Evolutionary conservation across 2,329 filamentous ascomycete genomes (phyloP).

Genomic region (Plenodomus lindquistii): DNA sequence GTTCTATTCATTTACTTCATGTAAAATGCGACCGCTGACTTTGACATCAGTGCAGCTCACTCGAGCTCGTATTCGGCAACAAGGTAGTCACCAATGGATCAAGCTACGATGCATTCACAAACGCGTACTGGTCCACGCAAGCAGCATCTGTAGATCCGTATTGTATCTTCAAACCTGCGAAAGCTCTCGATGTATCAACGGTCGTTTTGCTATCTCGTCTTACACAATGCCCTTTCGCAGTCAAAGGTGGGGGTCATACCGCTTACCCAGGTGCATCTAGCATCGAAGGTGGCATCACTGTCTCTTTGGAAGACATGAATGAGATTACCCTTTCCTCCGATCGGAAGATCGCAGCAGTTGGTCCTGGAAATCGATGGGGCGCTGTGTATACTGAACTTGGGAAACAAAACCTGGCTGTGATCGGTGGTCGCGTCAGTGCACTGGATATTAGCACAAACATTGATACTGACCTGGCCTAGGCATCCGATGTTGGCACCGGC

Average conservation of each 20-base stretch:
- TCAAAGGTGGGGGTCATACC: slow-evolving; percentile 50
- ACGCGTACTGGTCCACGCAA: slow-evolving; percentile 20
- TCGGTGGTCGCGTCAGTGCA: slow-evolving; percentile 31
- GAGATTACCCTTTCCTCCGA: slow-evolving; percentile 20
- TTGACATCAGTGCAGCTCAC: slow-evolving; percentile 2
- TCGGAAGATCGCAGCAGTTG: slow-evolving; percentile 24
- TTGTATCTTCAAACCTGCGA: slow-evolving; percentile 24
- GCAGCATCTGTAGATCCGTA: slow-evolving; percentile 16
- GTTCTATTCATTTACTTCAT: neutral
- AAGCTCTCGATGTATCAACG: slow-evolving; percentile 13
- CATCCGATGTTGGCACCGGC: slow-evolving; percentile 27
- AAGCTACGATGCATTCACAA: slow-evolving; percentile 13
- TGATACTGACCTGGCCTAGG: neutral
- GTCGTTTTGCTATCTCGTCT: slow-evolving; percentile 6
- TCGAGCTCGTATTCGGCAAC: slow-evolving; percentile 12
- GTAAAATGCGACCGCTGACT: neutral
- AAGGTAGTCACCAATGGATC: slow-evolving; percentile 10
- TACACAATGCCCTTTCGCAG: slow-evolving; percentile 39
- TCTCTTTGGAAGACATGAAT: slow-evolving; percentile 43
- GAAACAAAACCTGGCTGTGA: slow-evolving; percentile 21
- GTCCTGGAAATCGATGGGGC: slow-evolving; percentile 34
- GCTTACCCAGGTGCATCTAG: slow-evolving; percentile 43
- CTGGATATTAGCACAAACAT: slow-evolving; percentile 16
- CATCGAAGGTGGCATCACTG: slow-evolving; percentile 46
- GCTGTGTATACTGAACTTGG: slow-evolving; percentile 31